Conservation (phyloP, 805 yeast genomes). For the Nakazawaea populi region DNA sequence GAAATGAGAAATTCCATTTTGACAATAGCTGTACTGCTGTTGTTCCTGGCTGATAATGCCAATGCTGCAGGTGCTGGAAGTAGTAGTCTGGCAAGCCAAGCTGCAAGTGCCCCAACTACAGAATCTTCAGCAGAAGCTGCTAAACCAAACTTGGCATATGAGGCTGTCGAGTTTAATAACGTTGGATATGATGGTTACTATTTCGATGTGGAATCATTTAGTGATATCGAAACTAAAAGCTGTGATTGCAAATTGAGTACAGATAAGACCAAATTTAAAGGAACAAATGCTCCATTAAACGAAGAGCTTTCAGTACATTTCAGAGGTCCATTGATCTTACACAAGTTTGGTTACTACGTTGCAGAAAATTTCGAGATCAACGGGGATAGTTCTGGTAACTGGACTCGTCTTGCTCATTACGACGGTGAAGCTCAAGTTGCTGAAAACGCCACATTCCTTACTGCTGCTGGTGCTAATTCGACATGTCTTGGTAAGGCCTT, state of each 20-base stretch:
- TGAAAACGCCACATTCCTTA: conserved; percentile 63
- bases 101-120: neutral
- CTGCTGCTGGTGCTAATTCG: conserved; percentile 53
- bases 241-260: conserved; percentile 41
- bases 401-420: conserved; percentile 59
- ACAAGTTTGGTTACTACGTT: conserved; percentile 58
- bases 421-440: conserved; percentile 41
- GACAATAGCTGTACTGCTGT: neutral
- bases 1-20: neutral
- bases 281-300: conserved; percentile 60
- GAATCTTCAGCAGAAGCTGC: neutral
- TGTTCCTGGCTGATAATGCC: neutral
- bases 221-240: conserved; percentile 31
- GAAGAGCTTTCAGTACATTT: conserved; percentile 71
- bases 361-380: conserved; percentile 33
- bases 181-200: conserved; percentile 52
- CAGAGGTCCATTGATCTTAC: conserved; percentile 65
- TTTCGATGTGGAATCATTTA: conserved; percentile 38
- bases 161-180: conserved; percentile 43
- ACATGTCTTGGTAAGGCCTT: conserved; percentile 66
- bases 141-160: conserved; percentile 17
- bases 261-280: conserved; percentile 39
- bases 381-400: conserved; percentile 31
- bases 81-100: neutral
- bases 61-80: neutral